Percentiles rank a stretch among this genome's conserved stretches.
phyloP scores from a whole-genome alignment of 495 filamentous ascomycete genomes.

The Thozetella sp. region DNA sequence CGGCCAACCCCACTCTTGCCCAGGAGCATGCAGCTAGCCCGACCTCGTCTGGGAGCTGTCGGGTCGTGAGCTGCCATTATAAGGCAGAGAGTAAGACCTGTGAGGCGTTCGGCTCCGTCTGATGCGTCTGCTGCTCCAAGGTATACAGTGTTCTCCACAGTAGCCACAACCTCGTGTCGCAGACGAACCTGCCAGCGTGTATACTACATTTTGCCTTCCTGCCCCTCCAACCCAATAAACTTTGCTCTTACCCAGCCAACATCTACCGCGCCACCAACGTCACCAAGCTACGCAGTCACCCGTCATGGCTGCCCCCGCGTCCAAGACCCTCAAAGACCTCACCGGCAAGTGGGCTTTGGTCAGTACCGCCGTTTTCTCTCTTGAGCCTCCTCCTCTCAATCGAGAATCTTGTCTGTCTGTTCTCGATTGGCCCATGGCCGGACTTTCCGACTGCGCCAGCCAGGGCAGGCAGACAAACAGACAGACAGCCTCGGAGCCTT shows the following conservation, averaged over 20 bases:
- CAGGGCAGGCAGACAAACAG: slow-evolving; percentile 7
- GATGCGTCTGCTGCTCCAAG: no score
- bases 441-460: neutral
- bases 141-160: no score
- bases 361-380: slow-evolving; percentile 18
- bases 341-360: slow-evolving; percentile 82
- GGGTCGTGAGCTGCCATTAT: no score
- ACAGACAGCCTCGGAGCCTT: neutral
- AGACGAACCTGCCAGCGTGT: no score
- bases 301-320: slow-evolving; percentile 82
- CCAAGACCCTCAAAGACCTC: slow-evolving; percentile 72
- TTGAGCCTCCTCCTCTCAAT: neutral
- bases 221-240: neutral
- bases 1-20: neutral
- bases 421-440: neutral
- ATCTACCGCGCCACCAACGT: neutral
- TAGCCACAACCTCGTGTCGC: no score
- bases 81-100: no score
- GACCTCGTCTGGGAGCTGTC: no score
- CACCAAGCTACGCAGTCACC: neutral
- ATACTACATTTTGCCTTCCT: neutral
- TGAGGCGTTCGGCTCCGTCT: no score
- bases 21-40: neutral
- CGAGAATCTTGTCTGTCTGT: neutral
- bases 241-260: neutral